These are phyloP conservation scores for Penicillium bialowiezense DNA, from an alignment of 495 filamentous ascomycete species.

Conservation along the genomic window DNA sequence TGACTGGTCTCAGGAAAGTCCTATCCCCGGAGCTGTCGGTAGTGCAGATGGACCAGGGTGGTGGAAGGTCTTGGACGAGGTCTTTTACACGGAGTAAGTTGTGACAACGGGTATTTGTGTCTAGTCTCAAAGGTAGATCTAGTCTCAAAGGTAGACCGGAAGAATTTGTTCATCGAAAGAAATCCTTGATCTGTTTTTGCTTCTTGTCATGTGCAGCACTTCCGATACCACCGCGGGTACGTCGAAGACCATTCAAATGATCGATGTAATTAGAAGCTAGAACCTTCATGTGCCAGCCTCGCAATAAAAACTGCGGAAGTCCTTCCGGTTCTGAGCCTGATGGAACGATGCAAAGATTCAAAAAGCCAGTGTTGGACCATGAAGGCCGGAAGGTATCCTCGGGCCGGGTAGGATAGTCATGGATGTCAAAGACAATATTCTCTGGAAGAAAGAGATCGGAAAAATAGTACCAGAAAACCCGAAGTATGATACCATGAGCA, in stretches of 20 bases:
- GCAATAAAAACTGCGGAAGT: conserved; percentile 3
- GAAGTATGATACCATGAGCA: conserved; percentile 77
- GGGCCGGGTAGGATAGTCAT: neutral
- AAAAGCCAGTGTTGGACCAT: conserved; percentile 66
- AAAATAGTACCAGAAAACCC: conserved; percentile 61
- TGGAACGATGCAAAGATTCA: conserved; percentile 46
- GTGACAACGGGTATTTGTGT: neutral
- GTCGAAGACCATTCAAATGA: conserved; percentile 70
- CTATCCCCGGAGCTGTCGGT: conserved; percentile 59
- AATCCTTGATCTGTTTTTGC: conserved; percentile 73
- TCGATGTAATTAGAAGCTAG: conserved; percentile 47
- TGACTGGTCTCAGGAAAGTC: conserved; percentile 33
- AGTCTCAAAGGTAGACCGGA: conserved; percentile 12
- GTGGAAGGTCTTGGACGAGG: conserved; percentile 72
- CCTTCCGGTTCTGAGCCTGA: neutral
- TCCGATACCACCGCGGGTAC: conserved; percentile 69
- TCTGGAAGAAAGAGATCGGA: conserved; percentile 49
- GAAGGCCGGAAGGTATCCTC: neutral
- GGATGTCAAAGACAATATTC: conserved; percentile 10
- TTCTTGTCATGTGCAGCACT: conserved; percentile 67
- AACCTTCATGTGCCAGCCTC: conserved; percentile 21
- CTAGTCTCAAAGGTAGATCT: neutral
- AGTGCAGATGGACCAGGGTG: conserved; percentile 63
- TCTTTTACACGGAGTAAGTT: conserved; percentile 58
- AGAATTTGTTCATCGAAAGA: conserved; percentile 50